phyloP scores from a whole-genome alignment of 768 basidiomycete genomes.

The Crepidotus variabilis region DNA sequence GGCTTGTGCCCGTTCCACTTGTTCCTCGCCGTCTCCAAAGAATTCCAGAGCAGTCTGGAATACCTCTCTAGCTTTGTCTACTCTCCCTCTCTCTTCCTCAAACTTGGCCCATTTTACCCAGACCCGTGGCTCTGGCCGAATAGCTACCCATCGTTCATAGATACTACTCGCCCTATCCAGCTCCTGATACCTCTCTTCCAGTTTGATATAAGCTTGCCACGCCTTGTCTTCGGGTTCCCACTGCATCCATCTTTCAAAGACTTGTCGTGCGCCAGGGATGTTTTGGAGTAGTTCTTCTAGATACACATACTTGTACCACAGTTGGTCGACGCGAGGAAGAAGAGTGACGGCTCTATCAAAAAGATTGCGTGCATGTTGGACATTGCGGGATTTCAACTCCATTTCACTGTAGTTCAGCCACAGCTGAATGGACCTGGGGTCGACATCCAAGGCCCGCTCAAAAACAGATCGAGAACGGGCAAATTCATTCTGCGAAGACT shows the following conservation, averaged over 20 bases:
- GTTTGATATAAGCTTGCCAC: constrained; percentile 99
- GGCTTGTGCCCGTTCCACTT: constrained; percentile 94
- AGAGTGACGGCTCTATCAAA: constrained; percentile 97
- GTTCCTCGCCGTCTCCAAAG: constrained; percentile 84
- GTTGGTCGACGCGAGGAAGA: constrained; percentile 91
- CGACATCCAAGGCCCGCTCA: constrained; percentile 95
- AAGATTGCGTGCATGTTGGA: constrained; percentile 94
- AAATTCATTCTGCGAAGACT: constrained; percentile 96
- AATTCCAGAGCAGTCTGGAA: constrained; percentile 90
- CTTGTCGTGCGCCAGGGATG: constrained; percentile 92
- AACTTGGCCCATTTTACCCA: constrained; percentile 87
- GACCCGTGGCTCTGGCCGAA: constrained; percentile 76
- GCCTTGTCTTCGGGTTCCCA: constrained; percentile 99
- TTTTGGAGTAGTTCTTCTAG: constrained; percentile 96
- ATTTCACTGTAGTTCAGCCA: constrained; percentile 96
- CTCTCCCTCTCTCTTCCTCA: constrained; percentile 75
- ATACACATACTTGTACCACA: constrained; percentile 99
- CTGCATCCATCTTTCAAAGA: constrained; percentile 99
- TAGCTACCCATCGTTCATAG: constrained; percentile 87
- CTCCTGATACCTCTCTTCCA: constrained; percentile 93
- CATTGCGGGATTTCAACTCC: constrained; percentile 97
- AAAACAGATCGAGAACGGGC: constrained; percentile 93
- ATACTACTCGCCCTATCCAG: constrained; percentile 87
- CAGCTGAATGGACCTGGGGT: constrained; percentile 82
- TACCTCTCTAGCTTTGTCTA: constrained; percentile 80